Base-by-base conservation (phyloP, 2,329 filamentous ascomycete genomes). In the Aspergillus sp. region DNA sequence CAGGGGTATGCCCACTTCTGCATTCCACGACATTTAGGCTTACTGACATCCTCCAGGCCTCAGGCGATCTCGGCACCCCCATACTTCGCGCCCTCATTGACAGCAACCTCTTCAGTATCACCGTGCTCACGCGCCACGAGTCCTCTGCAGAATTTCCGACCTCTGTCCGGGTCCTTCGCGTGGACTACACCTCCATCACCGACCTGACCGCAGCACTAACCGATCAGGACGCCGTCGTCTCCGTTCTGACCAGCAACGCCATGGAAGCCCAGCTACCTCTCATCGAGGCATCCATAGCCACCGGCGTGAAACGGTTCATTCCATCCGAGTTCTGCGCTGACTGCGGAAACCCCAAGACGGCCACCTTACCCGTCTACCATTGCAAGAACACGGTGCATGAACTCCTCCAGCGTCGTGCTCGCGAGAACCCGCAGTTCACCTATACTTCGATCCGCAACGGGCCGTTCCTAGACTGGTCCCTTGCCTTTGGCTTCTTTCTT, bases 381-480 rank as follows among this genome's bases (percentile, higher is more conserved):
- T 50, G 29, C 29, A 36, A 42, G 46, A 36, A 50, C 14, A 29
- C 46, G 6, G 20, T 55, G 14, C 31, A 50, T n/a, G 29, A 50
- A 6, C 18, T 24, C 6, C 18, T 55, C 45, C 6, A 50, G 12
- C 16, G 32, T 1, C 32, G 29, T n/a, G 46, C 54, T 1, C 22
- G 29, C 4, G 31, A 39, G 18, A 55, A 55, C 16, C 46, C 54
- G 1, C 1, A 39, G 2, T 55, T 55, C 54, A 55, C 54, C 2
- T 55, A 55, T 12, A 55, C 29, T 4, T 18, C 50, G 18, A 22
- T 55, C 29, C 54, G 54, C 6, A 46, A 50, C 10, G 54, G 54
- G 6, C 46, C 54, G 4, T 55, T 55, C 46, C 54, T 55, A 1
- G 54, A 55, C 46, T 55, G 54, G 54, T n/a, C 16, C 6, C 54